A percentile compares a stretch with the other conserved stretches of the same genome.
Evolutionary conservation across 768 basidiomycete species (phyloP).

Genomic region (Leucocoprinus sp.): DNA sequence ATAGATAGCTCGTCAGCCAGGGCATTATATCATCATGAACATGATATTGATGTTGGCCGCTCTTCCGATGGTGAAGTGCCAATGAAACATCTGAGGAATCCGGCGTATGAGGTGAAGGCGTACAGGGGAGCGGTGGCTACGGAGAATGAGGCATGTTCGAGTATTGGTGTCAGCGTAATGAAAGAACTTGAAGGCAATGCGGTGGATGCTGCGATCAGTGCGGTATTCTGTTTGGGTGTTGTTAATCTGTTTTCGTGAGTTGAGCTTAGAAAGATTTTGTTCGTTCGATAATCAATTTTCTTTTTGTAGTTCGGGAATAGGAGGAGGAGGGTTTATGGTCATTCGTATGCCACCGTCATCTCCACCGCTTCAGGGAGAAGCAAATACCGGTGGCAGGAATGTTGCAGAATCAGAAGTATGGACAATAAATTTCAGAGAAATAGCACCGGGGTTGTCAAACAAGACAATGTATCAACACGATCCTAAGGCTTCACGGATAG

Average conservation of each 20-base stretch:
- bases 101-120: constrained; percentile 46
- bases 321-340: constrained; percentile 85
- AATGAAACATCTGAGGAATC: constrained; percentile 24
- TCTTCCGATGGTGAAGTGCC: too few relatives aligned
- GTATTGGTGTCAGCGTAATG: constrained; percentile 71
- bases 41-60: too few relatives aligned
- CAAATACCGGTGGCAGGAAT: constrained; percentile 15
- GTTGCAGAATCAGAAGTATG: constrained; percentile 51
- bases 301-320: constrained; percentile 59
- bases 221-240: constrained; percentile 72
- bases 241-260: constrained; percentile 88
- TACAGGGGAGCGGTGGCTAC: constrained; percentile 80
- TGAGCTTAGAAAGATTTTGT: not conserved
- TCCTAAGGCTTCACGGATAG: constrained; percentile 47
- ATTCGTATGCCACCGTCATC: constrained; percentile 59
- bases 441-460: constrained; percentile 66
- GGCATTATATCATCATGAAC: too few relatives aligned
- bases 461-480: constrained; percentile 66
- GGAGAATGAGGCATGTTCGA: constrained; percentile 80
- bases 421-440: constrained; percentile 85
- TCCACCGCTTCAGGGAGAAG: too few relatives aligned
- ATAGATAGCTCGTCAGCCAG: too few relatives aligned
- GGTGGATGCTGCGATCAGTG: constrained; percentile 77
- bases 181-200: constrained; percentile 87
- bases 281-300: constrained; percentile 5